Conservation (phyloP, 2,329 filamentous ascomycete genomes). For the Kalmusia sp. region DNA sequence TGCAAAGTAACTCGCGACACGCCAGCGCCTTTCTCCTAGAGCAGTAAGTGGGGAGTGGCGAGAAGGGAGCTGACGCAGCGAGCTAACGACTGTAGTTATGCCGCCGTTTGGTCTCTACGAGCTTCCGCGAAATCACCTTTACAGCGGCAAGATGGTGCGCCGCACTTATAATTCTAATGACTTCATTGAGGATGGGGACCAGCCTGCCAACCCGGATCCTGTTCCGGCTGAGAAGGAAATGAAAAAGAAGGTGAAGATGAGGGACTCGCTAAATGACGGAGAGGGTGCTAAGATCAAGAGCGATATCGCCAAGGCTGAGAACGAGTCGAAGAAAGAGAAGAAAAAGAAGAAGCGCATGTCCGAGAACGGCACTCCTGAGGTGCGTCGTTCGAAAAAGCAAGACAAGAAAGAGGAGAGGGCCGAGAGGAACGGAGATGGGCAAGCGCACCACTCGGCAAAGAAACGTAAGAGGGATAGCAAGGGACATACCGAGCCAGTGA, state of each 20-base stretch:
- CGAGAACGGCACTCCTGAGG: too few species aligned
- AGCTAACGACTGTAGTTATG: not conserved
- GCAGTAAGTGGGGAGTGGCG: not conserved
- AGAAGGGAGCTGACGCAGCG: not conserved
- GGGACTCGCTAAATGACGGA: conserved; percentile 1
- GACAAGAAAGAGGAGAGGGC: conserved; percentile 12
- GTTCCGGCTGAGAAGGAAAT: not conserved
- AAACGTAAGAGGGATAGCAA: conserved; percentile 17
- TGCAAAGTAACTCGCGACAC: too few species aligned
- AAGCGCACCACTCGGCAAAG: conserved; percentile 1
- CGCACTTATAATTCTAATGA: conserved; percentile 31
- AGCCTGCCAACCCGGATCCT: not conserved
- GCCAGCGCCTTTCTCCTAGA: not conserved
- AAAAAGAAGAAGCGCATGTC: conserved; percentile 25
- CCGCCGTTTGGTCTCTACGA: conserved; percentile 27
- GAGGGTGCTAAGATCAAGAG: not conserved
- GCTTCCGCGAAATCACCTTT: conserved; percentile 30
- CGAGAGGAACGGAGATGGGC: not conserved
- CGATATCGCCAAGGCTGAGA: not conserved
- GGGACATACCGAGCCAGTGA: not conserved
- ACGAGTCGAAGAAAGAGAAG: not conserved
- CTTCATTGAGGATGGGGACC: conserved; percentile 16
- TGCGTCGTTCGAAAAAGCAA: not conserved
- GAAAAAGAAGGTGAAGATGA: not conserved
- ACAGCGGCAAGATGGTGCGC: conserved; percentile 12